These are phyloP conservation scores for Fimicolochytrium jonesii DNA, from an alignment of 192 early-diverging fungal species.

Conservation along the genomic window DNA sequence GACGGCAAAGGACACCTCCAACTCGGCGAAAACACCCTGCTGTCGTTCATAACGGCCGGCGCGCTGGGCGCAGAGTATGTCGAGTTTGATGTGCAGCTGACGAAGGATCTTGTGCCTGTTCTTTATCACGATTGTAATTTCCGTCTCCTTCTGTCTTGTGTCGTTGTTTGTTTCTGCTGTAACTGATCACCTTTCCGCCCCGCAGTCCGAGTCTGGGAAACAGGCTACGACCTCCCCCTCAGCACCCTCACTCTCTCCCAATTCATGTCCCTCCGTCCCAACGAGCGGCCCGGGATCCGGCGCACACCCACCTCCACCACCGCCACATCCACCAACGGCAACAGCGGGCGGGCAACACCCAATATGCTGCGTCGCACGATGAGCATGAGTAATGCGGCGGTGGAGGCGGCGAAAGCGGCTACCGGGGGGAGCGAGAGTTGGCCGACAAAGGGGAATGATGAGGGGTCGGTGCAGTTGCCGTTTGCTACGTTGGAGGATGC, in stretches of 20 bases:
- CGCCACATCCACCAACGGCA: not conserved
- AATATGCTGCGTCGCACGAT: conserved; percentile 11
- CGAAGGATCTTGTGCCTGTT: conserved; percentile 79
- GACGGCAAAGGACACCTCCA: conserved; percentile 42
- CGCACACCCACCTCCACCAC: no score
- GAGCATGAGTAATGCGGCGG: conserved; percentile 23
- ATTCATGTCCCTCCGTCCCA: conserved; percentile 38
- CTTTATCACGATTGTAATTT: conserved; percentile 90
- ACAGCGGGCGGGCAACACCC: not conserved
- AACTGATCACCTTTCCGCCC: not conserved
- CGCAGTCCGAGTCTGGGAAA: conserved; percentile 38
- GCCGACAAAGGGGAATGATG: conserved; percentile 68
- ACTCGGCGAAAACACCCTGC: conserved; percentile 87
- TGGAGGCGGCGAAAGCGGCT: not conserved
- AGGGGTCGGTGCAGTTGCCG: conserved; percentile 78
- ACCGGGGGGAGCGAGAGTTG: conserved; percentile 38
- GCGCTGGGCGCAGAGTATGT: conserved; percentile 80
- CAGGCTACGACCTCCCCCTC: conserved; percentile 31
- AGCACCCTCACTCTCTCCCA: conserved; percentile 29
- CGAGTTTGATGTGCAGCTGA: conserved; percentile 95
- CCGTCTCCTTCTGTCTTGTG: not conserved
- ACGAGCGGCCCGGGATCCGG: conserved; percentile 8
- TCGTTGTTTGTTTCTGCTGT: not conserved
- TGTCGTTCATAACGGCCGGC: conserved; percentile 81
- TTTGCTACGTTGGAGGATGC: conserved; percentile 81